A percentile compares a stretch with the other conserved stretches of the same genome.
Evolutionary conservation across 1,284 basidiomycete species (phyloP).

Genomic region (Ceratobasidium sp.): DNA sequence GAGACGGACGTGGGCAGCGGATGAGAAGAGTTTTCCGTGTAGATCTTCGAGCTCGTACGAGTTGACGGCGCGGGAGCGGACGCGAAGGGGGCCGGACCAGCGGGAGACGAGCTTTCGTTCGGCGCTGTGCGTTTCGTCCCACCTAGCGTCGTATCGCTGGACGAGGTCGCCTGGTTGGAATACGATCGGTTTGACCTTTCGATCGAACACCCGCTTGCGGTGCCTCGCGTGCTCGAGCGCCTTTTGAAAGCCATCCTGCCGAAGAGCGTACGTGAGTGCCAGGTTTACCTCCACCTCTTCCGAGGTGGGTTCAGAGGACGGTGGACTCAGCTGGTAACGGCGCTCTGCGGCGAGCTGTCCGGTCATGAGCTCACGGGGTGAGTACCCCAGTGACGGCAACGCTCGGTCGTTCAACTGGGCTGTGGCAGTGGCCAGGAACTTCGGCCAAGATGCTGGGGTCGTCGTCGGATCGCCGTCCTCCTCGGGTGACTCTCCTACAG

Average conservation of each 20-base stretch:
- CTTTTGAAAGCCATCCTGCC: no score
- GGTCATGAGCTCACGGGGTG: slow-evolving; percentile 49
- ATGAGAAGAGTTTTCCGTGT: background rate
- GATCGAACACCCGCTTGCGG: no score
- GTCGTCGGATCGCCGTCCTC: background rate
- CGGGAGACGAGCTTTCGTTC: no score
- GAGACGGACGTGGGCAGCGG: background rate
- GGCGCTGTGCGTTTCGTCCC: no score
- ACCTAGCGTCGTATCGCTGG: no score
- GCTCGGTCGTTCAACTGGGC: slow-evolving; percentile 47
- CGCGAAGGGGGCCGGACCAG: slow-evolving; percentile 2
- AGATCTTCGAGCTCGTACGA: slow-evolving; percentile 21
- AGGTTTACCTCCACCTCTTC: no score
- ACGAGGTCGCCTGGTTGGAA: no score
- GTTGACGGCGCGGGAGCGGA: background rate
- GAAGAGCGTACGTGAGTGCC: no score
- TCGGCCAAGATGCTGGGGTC: slow-evolving; percentile 43
- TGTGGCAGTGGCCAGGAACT: slow-evolving; percentile 45
- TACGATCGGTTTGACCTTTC: no score
- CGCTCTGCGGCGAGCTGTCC: slow-evolving; percentile 12
- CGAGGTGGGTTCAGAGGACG: no score
- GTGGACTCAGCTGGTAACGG: no score
- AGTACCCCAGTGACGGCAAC: slow-evolving; percentile 41
- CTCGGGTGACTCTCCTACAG: slow-evolving; percentile 52
- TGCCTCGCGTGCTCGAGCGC: no score